These are phyloP conservation scores for Irpex lacteus DNA, from an alignment of 1,284 basidiomycete species.

Conservation along the genomic window DNA sequence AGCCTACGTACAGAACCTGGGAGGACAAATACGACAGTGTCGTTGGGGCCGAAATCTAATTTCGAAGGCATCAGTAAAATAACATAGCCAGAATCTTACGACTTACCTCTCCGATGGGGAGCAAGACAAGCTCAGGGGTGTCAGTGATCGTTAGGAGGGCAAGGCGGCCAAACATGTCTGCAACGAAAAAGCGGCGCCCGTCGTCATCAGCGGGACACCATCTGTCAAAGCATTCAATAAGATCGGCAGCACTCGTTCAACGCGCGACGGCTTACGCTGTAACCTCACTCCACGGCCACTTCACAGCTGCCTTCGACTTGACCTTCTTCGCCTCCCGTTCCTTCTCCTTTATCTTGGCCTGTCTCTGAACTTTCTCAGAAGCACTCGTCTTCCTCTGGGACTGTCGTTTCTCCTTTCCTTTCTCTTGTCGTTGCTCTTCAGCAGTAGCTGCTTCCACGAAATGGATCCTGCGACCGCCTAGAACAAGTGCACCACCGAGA, in stretches of 20 bases:
- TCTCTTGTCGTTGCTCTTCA: slow-evolving; percentile 26
- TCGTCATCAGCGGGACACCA: slow-evolving; percentile 46
- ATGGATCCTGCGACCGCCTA: slow-evolving; percentile 61
- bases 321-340: slow-evolving; percentile 50
- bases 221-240: slow-evolving; percentile 30
- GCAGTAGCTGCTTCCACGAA: slow-evolving; percentile 50
- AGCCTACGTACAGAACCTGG: slow-evolving; percentile 78
- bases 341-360: slow-evolving; percentile 54
- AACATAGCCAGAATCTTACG: background rate
- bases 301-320: slow-evolving; percentile 49
- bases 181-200: slow-evolving; percentile 58
- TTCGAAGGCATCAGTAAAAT: slow-evolving; percentile 3
- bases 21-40: slow-evolving; percentile 76
- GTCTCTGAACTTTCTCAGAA: slow-evolving; percentile 47
- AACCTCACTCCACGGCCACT: slow-evolving; percentile 74
- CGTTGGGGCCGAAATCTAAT: slow-evolving; percentile 72
- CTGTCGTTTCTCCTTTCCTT: slow-evolving; percentile 11
- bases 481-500: slow-evolving; percentile 64
- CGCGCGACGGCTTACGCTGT: slow-evolving; percentile 45
- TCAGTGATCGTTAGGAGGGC: slow-evolving; percentile 60
- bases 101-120: slow-evolving; percentile 73
- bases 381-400: slow-evolving; percentile 33
- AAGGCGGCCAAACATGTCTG: slow-evolving; percentile 77
- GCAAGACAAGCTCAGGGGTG: slow-evolving; percentile 49
- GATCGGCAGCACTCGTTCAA: background rate